phyloP scores from a whole-genome alignment of 345 rosid species.

The Dovyalis caffra region DNA sequence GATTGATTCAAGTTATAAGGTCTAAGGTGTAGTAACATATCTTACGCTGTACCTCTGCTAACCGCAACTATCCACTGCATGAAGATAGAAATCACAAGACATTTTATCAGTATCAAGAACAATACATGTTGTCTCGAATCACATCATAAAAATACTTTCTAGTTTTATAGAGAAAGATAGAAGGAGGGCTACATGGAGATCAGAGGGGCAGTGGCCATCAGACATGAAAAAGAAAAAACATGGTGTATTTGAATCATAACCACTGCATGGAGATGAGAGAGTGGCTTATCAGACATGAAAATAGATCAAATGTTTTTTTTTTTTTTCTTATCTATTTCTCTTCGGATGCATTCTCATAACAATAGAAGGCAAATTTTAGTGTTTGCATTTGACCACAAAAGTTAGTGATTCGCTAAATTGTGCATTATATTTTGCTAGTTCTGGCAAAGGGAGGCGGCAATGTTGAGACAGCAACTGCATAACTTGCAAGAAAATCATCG shows the following conservation, averaged over 20 bases:
- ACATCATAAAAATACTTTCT: neutral
- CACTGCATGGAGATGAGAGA: neutral
- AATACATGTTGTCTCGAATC: neutral
- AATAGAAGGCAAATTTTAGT: neutral
- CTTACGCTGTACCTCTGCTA: neutral
- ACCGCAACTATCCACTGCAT: neutral
- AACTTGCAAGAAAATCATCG: conserved; percentile 75
- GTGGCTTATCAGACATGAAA: neutral
- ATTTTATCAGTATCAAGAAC: neutral
- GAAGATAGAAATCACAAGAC: neutral
- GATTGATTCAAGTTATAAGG: neutral
- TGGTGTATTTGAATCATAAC: neutral
- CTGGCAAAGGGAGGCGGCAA: conserved; percentile 80
- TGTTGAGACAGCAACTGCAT: conserved; percentile 67
- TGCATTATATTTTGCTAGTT: conserved; percentile 43
- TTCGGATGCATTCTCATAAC: neutral
- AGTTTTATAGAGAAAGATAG: neutral
- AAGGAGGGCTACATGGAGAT: neutral
- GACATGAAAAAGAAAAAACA: neutral
- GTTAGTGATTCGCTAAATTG: conserved; percentile 4
- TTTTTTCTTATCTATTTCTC: neutral
- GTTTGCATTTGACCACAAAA: neutral
- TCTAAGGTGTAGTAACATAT: neutral
- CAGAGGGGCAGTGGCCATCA: neutral
- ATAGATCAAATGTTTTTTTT: neutral